phyloP scores from a whole-genome alignment of 306 rosid species.

The Quercus parvula region DNA sequence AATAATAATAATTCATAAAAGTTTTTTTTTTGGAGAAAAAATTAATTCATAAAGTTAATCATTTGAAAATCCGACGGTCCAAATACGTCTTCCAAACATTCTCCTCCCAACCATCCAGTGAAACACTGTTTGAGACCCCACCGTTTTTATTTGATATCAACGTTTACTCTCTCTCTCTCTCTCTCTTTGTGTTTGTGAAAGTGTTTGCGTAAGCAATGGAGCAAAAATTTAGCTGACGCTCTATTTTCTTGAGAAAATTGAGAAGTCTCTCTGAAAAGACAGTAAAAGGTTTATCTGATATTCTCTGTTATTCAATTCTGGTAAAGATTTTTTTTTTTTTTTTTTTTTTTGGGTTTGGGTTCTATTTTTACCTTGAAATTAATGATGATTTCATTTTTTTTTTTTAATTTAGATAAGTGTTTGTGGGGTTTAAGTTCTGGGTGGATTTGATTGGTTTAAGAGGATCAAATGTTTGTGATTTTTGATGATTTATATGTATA shows the following conservation, averaged over 20 bases:
- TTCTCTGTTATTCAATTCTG: constrained; percentile 28
- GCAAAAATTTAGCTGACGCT: constrained; percentile 24
- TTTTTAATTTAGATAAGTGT: constrained; percentile 1
- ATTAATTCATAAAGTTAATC: neutral
- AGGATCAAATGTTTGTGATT: neutral
- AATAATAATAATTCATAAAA: neutral
- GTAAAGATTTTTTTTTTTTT: constrained; percentile 13
- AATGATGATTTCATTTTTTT: neutral
- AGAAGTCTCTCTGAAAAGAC: constrained; percentile 20
- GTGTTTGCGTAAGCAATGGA: constrained; percentile 29
- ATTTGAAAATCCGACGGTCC: neutral
- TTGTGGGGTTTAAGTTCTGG: constrained; percentile 13
- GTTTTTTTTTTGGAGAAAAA: neutral
- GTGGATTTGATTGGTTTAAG: constrained; percentile 24
- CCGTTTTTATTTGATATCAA: constrained; percentile 22
- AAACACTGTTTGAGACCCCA: neutral
- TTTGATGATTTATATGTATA: neutral
- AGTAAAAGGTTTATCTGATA: constrained; percentile 19
- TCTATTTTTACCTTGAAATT: constrained; percentile 6
- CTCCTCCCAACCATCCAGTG: neutral
- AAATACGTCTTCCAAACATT: neutral
- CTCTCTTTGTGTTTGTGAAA: neutral
- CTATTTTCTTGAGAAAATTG: constrained; percentile 20
- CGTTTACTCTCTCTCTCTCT: constrained; percentile 20
- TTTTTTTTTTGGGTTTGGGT: constrained; percentile 2